phyloP scores from a whole-genome alignment of 1,139 yeast genomes.

The Hemisphaericaspora subhashii region DNA sequence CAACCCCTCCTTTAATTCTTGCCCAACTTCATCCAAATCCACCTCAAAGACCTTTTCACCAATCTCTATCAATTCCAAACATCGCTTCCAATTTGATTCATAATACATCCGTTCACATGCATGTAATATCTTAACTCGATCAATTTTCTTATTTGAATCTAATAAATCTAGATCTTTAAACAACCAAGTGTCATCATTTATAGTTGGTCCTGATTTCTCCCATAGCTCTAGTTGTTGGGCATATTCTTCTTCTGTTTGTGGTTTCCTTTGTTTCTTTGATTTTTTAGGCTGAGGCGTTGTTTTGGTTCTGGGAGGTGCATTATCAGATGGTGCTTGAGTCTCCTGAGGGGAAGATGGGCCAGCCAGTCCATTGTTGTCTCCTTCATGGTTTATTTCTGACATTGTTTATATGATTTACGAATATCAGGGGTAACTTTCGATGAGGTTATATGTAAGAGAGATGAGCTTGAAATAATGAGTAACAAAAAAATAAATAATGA shows the following conservation, averaged over 20 bases:
- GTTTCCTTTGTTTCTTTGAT: constrained; percentile 38
- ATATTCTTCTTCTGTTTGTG: constrained; percentile 58
- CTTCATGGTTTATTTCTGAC: no score
- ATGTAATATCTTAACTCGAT: constrained; percentile 36
- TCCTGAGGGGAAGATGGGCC: not conserved
- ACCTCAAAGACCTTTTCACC: constrained; percentile 34
- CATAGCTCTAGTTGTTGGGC: constrained; percentile 45
- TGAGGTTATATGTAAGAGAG: no score
- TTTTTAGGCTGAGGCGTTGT: constrained; percentile 3
- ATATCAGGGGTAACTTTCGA: no score
- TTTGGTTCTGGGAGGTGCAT: not conserved
- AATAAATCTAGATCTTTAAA: constrained; percentile 23
- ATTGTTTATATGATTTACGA: no score
- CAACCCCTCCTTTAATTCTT: constrained; percentile 25
- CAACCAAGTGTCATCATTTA: constrained; percentile 51
- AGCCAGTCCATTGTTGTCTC: no score
- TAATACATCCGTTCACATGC: constrained; percentile 55
- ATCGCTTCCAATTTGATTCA: constrained; percentile 41
- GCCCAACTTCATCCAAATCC: constrained; percentile 28
- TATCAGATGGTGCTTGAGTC: not conserved
- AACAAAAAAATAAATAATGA: no score
- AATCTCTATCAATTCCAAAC: constrained; percentile 26
- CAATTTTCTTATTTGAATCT: constrained; percentile 31
- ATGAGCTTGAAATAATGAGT: no score
- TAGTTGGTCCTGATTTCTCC: constrained; percentile 48